These are phyloP conservation scores for Setomelanomma holmii DNA, from an alignment of 2,329 filamentous ascomycete genomes.

Conservation along the genomic window DNA sequence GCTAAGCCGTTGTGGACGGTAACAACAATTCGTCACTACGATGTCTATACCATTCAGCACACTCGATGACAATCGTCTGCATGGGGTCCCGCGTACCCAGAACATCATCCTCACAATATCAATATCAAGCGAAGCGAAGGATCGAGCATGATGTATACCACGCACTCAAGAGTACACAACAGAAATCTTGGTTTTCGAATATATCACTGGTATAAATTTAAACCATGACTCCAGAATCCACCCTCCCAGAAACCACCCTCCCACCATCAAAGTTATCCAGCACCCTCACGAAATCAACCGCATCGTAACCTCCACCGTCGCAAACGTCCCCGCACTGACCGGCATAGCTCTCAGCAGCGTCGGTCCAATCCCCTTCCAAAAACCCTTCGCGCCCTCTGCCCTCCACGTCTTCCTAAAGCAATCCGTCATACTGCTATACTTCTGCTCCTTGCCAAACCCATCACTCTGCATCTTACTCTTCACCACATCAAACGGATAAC, in stretches of 20 bases:
- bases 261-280: background rate
- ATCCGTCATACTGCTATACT: conserved; percentile 83
- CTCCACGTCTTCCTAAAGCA: conserved; percentile 85
- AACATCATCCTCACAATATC: background rate
- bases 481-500: conserved; percentile 95
- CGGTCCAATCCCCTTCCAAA: conserved; percentile 93
- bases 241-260: background rate
- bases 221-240: background rate
- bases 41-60: too few relatives aligned
- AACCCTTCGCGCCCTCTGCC: conserved; percentile 78
- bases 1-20: too few relatives aligned
- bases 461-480: conserved; percentile 99
- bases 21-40: too few relatives aligned
- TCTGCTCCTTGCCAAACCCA: conserved; percentile 76
- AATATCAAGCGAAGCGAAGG: background rate
- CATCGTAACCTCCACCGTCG: conserved; percentile 60
- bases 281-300: conserved; percentile 18
- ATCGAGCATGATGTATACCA: background rate
- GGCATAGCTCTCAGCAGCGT: conserved; percentile 95
- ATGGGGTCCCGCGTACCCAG: too few relatives aligned
- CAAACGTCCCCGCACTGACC: conserved; percentile 96
- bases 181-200: too few relatives aligned
- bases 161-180: too few relatives aligned
- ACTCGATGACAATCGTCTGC: too few relatives aligned
- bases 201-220: too few relatives aligned